Conservation (phyloP, 352 stramenopile genomes). For the Thalassiosira ordinaria region DNA sequence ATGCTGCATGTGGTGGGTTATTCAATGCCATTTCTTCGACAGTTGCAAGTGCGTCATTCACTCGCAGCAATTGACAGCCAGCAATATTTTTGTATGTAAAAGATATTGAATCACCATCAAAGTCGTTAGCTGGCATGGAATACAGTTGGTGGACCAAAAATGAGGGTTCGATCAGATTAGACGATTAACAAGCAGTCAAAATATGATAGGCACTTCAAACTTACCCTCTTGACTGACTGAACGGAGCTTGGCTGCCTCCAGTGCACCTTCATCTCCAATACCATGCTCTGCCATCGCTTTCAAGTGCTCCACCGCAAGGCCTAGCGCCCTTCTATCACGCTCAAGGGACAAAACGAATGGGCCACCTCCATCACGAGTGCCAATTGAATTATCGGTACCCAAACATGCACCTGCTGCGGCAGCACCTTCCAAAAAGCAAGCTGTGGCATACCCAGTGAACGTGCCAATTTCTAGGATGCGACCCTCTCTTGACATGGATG, state of each 20-base stretch:
- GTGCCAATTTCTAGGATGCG: slow-evolving; percentile 91
- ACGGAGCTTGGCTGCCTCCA: slow-evolving; percentile 51
- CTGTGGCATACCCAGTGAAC: slow-evolving; percentile 93
- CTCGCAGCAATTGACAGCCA: slow-evolving; percentile 68
- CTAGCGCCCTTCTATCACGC: slow-evolving; percentile 70
- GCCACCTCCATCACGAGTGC: slow-evolving; percentile 45
- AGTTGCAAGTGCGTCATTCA: slow-evolving; percentile 79
- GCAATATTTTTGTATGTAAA: slow-evolving; percentile 56
- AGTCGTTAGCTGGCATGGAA: slow-evolving; percentile 41
- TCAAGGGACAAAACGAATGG: slow-evolving; percentile 83
- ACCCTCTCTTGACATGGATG: slow-evolving; percentile 85
- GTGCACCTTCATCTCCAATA: slow-evolving; percentile 52
- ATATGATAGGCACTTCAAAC: neutral
- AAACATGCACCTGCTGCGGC: slow-evolving; percentile 51
- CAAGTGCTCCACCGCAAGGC: slow-evolving; percentile 73
- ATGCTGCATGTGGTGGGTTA: slow-evolving; percentile 66
- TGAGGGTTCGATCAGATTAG: neutral
- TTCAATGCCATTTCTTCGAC: slow-evolving; percentile 80
- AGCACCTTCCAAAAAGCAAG: slow-evolving; percentile 87
- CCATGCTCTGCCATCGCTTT: slow-evolving; percentile 65
- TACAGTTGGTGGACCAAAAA: neutral
- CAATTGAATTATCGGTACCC: slow-evolving; percentile 9
- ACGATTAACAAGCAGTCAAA: neutral
- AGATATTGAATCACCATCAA: slow-evolving; percentile 43
- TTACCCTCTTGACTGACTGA: slow-evolving; percentile 9